Evolutionary conservation across 306 rosid species (phyloP).

Genomic region (Vigna radiata): DNA sequence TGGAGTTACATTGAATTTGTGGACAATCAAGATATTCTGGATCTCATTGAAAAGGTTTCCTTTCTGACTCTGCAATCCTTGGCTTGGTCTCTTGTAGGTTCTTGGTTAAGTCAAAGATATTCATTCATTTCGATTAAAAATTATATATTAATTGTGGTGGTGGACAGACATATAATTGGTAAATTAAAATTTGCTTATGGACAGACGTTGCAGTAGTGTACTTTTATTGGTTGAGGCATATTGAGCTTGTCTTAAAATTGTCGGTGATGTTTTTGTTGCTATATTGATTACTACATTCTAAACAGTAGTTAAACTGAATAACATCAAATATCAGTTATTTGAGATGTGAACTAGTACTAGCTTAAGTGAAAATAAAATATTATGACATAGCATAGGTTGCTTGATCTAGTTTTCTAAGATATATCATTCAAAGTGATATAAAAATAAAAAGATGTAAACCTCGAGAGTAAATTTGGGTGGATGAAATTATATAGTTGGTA

Average conservation of each 20-base stretch:
- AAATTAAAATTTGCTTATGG: neutral
- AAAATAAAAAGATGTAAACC: too few relatives aligned
- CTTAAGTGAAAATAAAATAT: too few relatives aligned
- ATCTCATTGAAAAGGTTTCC: conserved; percentile 86
- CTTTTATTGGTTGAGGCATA: neutral
- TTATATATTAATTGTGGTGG: neutral
- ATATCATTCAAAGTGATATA: too few relatives aligned
- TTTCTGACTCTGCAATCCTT: conserved; percentile 21
- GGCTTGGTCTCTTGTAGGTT: neutral
- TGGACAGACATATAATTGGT: neutral
- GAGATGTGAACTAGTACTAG: neutral
- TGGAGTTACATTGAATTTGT: conserved; percentile 96
- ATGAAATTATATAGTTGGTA: too few relatives aligned
- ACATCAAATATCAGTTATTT: neutral
- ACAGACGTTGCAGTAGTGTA: neutral
- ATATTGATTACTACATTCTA: neutral
- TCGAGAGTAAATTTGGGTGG: too few relatives aligned
- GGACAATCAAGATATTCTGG: conserved; percentile 85
- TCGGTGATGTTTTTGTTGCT: neutral
- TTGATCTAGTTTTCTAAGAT: too few relatives aligned
- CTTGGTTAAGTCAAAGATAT: conserved; percentile 40
- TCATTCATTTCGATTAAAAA: neutral
- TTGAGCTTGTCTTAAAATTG: neutral
- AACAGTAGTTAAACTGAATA: neutral
- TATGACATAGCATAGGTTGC: too few relatives aligned